phyloP scores from a whole-genome alignment of 352 stramenopile genomes.

The Phytophthora ohioensis region DNA sequence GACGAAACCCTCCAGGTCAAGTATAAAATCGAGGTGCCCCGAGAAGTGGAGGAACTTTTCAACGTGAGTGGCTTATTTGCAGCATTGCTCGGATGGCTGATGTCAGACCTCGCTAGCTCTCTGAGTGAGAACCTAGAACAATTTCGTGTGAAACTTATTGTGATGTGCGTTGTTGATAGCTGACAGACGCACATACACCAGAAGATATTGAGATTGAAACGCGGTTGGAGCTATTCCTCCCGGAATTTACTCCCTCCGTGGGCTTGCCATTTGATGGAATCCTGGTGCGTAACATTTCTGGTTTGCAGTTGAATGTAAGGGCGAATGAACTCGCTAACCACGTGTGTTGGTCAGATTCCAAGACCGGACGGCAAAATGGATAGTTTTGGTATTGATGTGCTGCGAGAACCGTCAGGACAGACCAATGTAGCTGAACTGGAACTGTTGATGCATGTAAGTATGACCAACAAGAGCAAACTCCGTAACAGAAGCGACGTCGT shows the following conservation, averaged over 20 bases:
- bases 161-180: conserved; percentile 57
- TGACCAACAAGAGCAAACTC: conserved; percentile 60
- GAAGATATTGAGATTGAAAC: conserved; percentile 92
- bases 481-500: conserved; percentile 64
- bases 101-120: conserved; percentile 33
- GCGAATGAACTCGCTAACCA: neutral
- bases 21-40: conserved; percentile 54
- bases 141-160: conserved; percentile 11
- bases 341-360: conserved; percentile 64
- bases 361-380: conserved; percentile 87
- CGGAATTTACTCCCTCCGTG: conserved; percentile 90
- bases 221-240: conserved; percentile 93
- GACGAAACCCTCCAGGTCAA: conserved; percentile 9
- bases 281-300: conserved; percentile 43
- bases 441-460: conserved; percentile 84
- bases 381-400: conserved; percentile 75
- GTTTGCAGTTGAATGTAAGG: neutral
- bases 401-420: conserved; percentile 90
- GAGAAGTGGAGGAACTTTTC: conserved; percentile 69
- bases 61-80: conserved; percentile 47
- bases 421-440: conserved; percentile 92
- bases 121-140: neutral
- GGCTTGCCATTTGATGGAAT: conserved; percentile 77
- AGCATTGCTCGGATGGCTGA: conserved; percentile 20
- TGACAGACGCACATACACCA: conserved; percentile 78